Base-by-base conservation (phyloP, 2,329 filamentous ascomycete genomes). In the Stemphylium lycopersici region DNA sequence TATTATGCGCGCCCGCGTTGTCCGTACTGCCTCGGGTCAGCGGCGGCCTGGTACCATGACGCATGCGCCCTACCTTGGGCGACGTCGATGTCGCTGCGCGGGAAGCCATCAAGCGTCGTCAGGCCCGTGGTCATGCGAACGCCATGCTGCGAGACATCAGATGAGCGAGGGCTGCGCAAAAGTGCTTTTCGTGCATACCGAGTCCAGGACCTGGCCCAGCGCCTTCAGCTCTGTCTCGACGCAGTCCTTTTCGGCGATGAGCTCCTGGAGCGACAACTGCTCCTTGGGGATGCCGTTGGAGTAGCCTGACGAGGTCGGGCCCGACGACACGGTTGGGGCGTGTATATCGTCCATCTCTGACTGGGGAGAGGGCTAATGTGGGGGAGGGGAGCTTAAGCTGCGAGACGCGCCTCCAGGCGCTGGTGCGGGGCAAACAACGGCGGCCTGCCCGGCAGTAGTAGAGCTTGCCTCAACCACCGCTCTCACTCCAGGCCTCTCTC, bases 71-170 rank as follows among this genome's bases (percentile, higher is more conserved):
- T 86, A 95, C 91, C 95, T 78, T 97, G 93, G 22, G 95, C 89
- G 59, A 99, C 90, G 74, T 99, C 95, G 61, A 99, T 88, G 76
- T 99, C 95, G 67, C 90, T 88, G 71, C 95, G 86, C 29, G 95
- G 95, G 73, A 91, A 99, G 42, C 95, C 95, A 77, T 98, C 95
- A 57, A 87, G 85, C 12, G 93, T 97, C 20, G 91, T 86, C 34
- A 99, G 84, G 53, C 86, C 83, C 6, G 95, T 97, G 67, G 89
- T 88, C 95, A 99, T 99, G 68, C 90, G 88, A 48, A 96, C 93
- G 39, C 89, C 87, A 80, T 98, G 93, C 93, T 97, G 67, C n/a
- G 61, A 31, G 22, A 51, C 16, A 45, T 70, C 34, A 69, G 46
- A 41, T 22, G 38, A 3, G 18, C 6, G 18, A 67, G 43, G 63